A percentile compares a stretch with the other conserved stretches of the same genome.
Conservation (phyloP, 176 grass and related monocot species). For the Carex myosuroides region DNA sequence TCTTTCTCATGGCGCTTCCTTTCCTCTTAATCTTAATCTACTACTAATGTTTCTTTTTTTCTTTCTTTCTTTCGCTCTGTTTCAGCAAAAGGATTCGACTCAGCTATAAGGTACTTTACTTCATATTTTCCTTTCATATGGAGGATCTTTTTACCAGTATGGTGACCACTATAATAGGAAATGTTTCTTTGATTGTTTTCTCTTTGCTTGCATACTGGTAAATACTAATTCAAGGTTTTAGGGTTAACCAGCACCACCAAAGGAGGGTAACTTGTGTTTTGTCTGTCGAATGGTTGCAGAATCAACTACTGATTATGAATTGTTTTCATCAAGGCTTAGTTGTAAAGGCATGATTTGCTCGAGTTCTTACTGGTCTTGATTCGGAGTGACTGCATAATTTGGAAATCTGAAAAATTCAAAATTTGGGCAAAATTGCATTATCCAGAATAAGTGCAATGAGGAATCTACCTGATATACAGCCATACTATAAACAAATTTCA, state of each 20-base stretch:
- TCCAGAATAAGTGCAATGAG: neutral
- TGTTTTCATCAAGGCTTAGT: neutral
- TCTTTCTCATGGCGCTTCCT: neutral
- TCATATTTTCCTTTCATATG: neutral
- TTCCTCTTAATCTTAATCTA: neutral
- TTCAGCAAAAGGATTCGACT: conserved; percentile 72
- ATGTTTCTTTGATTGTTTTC: neutral
- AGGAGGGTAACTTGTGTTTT: neutral
- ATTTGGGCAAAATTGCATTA: neutral
- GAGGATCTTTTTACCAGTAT: neutral
- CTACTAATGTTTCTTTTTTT: neutral
- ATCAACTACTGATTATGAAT: neutral
- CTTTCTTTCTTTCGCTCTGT: neutral
- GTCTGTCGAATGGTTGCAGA: neutral
- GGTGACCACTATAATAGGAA: neutral
- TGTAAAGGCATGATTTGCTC: neutral
- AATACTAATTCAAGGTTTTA: neutral
- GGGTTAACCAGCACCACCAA: neutral
- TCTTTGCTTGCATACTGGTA: neutral
- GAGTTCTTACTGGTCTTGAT: neutral
- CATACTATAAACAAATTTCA: neutral
- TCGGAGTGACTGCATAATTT: neutral
- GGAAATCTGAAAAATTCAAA: neutral
- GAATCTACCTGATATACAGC: neutral
- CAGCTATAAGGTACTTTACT: conserved; percentile 52